Percentiles rank a stretch among this genome's conserved stretches.
Evolutionary conservation across 805 yeast genomes (phyloP).

Genomic region (Suhomyces xylopsoci): DNA sequence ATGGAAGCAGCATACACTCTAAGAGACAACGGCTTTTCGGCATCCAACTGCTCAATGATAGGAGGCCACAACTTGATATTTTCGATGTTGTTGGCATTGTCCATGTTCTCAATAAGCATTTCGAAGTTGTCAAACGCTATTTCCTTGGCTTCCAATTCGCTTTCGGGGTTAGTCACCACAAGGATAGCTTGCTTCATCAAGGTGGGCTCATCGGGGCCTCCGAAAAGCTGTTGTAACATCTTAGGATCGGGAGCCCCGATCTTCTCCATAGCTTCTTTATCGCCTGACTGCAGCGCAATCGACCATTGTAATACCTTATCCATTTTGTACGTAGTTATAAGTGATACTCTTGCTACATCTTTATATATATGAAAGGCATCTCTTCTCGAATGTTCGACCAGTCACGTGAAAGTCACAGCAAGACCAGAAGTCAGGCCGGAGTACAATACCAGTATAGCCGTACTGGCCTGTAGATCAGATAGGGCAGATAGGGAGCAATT

Average conservation of each 20-base stretch:
- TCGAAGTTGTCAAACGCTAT: slow-evolving; percentile 88
- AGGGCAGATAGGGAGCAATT: too few species aligned
- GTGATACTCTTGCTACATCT: not conserved
- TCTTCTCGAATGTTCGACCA: not conserved
- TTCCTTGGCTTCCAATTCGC: slow-evolving; percentile 59
- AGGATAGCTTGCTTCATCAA: slow-evolving; percentile 76
- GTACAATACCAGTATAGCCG: too few species aligned
- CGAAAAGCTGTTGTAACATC: slow-evolving; percentile 70
- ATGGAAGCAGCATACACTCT: slow-evolving; percentile 64
- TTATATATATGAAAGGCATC: not conserved
- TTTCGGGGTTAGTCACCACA: slow-evolving; percentile 57
- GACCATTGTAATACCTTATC: slow-evolving; percentile 94
- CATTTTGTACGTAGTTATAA: slow-evolving; percentile 43
- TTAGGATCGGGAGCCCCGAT: slow-evolving; percentile 79
- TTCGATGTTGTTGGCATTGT: slow-evolving; percentile 91
- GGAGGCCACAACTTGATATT: slow-evolving; percentile 79
- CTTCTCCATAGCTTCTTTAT: slow-evolving; percentile 59
- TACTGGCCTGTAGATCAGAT: too few species aligned
- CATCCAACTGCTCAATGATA: slow-evolving; percentile 52
- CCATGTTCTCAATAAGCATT: slow-evolving; percentile 88
- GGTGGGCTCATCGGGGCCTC: slow-evolving; percentile 82
- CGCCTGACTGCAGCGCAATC: slow-evolving; percentile 69
- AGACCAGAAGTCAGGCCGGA: too few species aligned
- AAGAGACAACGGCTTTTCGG: slow-evolving; percentile 36
- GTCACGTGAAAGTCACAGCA: not conserved